A percentile compares a stretch with the other conserved stretches of the same genome.
Conservation (phyloP, 1,284 basidiomycete genomes). For the Entoloma clypeatum region DNA sequence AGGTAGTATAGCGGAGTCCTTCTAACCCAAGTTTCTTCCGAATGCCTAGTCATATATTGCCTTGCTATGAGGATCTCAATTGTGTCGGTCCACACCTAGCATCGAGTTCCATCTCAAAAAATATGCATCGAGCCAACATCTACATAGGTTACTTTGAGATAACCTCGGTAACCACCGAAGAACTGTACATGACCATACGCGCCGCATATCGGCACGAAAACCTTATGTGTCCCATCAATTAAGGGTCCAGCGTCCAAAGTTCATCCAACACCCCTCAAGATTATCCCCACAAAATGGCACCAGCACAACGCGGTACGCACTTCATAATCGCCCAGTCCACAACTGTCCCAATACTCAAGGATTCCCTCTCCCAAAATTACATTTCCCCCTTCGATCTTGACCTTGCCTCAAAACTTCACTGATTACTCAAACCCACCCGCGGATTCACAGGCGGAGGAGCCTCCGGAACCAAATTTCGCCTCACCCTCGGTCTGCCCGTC, state of each 20-base stretch:
- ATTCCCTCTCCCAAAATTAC: not conserved
- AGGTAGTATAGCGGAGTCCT: too few species aligned
- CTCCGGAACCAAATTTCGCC: constrained; percentile 94
- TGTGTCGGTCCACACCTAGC: too few species aligned
- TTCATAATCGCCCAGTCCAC: not conserved
- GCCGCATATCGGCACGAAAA: constrained; percentile 33
- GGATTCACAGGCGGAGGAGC: constrained; percentile 35
- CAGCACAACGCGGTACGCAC: constrained; percentile 30
- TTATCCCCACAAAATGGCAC: constrained; percentile 34
- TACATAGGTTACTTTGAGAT: too few species aligned
- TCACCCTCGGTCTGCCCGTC: constrained; percentile 96
- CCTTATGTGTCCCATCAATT: constrained; percentile 24
- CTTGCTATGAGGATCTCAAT: too few species aligned
- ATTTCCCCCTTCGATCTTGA: not conserved
- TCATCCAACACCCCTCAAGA: constrained; percentile 26
- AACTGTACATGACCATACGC: constrained; percentile 33
- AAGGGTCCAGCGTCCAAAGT: constrained; percentile 15
- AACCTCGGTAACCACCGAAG: constrained; percentile 29
- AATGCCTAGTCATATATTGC: too few species aligned
- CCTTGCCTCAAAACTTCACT: constrained; percentile 1
- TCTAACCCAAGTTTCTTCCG: too few species aligned
- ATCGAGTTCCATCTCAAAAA: too few species aligned
- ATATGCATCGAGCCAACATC: too few species aligned
- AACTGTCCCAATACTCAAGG: constrained; percentile 2
- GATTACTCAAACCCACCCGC: constrained; percentile 3